phyloP scores from a whole-genome alignment of 2,329 filamentous ascomycete genomes.

The Xylaria sp. region DNA sequence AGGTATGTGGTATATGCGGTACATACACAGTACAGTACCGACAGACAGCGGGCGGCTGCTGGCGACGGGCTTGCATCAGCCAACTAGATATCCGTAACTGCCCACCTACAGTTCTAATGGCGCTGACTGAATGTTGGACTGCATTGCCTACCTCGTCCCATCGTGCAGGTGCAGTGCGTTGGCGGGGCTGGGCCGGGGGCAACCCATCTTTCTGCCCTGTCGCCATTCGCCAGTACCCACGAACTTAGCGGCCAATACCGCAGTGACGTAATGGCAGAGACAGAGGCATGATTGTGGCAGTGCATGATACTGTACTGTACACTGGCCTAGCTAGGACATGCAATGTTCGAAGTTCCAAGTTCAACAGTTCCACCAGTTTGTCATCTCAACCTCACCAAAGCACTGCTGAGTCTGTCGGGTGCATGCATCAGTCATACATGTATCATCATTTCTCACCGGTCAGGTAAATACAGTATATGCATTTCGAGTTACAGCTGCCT shows the following conservation, averaged over 20 bases:
- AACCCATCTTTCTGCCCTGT: neutral
- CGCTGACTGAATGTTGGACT: neutral
- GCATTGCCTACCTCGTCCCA: neutral
- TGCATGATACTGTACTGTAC: neutral
- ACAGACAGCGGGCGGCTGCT: too few relatives aligned
- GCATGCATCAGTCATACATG: too few relatives aligned
- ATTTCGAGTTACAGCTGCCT: neutral
- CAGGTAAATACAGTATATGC: neutral
- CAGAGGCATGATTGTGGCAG: conserved; percentile 5
- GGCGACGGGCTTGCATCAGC: too few relatives aligned
- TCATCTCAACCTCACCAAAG: neutral
- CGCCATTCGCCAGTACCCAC: neutral
- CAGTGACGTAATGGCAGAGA: conserved; percentile 17
- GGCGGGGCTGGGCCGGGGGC: neutral
- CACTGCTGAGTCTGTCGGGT: neutral
- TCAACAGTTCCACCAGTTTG: neutral
- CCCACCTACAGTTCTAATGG: neutral
- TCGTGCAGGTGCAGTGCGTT: neutral
- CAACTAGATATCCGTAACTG: neutral
- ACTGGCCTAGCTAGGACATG: neutral
- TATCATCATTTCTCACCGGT: neutral
- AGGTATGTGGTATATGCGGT: too few relatives aligned
- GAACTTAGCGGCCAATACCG: neutral
- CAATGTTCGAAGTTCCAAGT: neutral
- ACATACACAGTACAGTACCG: too few relatives aligned